Evolutionary conservation across 768 basidiomycete species (phyloP).

Genomic region (Gelatoporia subvermispora): DNA sequence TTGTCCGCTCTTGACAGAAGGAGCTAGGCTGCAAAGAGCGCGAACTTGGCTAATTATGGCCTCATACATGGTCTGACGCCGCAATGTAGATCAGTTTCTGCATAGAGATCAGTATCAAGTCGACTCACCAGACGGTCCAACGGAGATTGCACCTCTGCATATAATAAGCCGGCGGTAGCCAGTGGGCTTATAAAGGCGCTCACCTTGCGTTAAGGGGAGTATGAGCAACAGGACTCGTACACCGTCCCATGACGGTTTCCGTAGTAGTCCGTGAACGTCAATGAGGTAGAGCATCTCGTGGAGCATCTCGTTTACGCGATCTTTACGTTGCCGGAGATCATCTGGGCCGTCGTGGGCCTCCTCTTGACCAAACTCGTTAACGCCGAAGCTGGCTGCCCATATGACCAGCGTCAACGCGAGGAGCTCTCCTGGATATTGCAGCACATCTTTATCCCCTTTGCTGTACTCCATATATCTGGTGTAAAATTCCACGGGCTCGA

Average conservation of each 20-base stretch:
- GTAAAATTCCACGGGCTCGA: constrained; percentile 77
- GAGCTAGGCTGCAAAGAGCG: constrained; percentile 59
- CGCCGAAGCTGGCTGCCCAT: constrained; percentile 88
- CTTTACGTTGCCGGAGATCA: constrained; percentile 41
- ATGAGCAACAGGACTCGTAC: constrained; percentile 74
- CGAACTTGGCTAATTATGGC: constrained; percentile 79
- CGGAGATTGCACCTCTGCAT: constrained; percentile 37
- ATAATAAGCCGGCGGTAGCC: not conserved
- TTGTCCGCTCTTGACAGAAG: constrained; percentile 44
- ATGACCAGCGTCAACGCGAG: constrained; percentile 76
- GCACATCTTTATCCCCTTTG: constrained; percentile 50
- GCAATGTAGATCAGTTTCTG: constrained; percentile 8
- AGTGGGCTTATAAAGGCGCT: constrained; percentile 14
- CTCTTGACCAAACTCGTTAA: constrained; percentile 72
- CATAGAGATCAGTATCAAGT: not conserved
- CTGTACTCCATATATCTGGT: constrained; percentile 64
- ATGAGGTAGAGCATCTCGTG: constrained; percentile 75
- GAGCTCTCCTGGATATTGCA: constrained; percentile 71
- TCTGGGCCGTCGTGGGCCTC: constrained; percentile 29
- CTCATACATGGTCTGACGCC: constrained; percentile 66
- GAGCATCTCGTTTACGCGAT: constrained; percentile 62
- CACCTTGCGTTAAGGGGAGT: constrained; percentile 82
- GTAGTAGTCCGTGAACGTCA: constrained; percentile 72
- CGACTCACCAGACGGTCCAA: constrained; percentile 39
- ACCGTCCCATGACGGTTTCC: constrained; percentile 84